Evolutionary conservation across 1,284 basidiomycete genomes (phyloP).

Genomic region (Leccinum variabile): DNA sequence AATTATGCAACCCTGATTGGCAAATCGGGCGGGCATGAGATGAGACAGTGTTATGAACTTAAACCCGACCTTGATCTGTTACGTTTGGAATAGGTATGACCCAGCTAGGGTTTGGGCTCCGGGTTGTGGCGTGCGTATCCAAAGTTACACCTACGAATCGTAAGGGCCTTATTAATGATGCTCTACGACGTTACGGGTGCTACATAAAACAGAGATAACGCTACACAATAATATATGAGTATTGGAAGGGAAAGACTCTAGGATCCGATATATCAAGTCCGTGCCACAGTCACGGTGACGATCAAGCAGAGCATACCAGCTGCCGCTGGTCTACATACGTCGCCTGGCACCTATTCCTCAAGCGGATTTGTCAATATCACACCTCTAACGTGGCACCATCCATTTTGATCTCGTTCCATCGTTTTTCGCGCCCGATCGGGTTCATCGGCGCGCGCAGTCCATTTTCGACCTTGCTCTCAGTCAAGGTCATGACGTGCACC

Average conservation of each 20-base stretch:
- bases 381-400: conserved; percentile 1
- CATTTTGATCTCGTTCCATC: conserved; percentile 2
- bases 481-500: conserved; percentile 7
- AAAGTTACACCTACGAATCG: neutral
- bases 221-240: neutral
- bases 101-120: neutral
- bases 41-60: neutral
- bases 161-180: neutral
- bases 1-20: neutral
- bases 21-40: neutral
- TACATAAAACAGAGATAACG: neutral
- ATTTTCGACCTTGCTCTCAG: conserved; percentile 3
- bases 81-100: neutral
- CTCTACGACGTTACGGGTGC: neutral
- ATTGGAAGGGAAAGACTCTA: neutral
- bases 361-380: neutral
- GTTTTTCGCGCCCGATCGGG: neutral
- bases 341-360: neutral
- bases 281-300: neutral
- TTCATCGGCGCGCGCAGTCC: neutral
- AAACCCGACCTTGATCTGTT: neutral
- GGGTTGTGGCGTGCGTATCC: neutral
- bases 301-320: neutral
- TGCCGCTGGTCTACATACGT: neutral
- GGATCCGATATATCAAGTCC: neutral